These are phyloP conservation scores for Pseudocercospora cruenta DNA, from an alignment of 2,329 filamentous ascomycete genomes.

Conservation along the genomic window DNA sequence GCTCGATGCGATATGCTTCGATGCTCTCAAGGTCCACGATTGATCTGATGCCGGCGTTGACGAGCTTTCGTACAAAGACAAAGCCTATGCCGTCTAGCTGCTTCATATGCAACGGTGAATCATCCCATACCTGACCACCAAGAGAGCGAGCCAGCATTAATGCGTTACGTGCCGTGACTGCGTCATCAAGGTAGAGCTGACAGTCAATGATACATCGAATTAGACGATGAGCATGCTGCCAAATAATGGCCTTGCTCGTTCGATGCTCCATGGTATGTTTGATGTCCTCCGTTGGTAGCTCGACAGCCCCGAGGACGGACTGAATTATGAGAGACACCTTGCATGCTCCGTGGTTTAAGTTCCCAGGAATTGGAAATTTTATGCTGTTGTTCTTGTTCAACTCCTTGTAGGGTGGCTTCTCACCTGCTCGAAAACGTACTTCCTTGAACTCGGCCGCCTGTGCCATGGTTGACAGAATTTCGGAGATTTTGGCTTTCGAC, in stretches of 20 bases:
- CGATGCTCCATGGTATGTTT: slow-evolving; percentile 61
- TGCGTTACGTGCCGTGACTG: slow-evolving; percentile 67
- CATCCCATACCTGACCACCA: slow-evolving; percentile 78
- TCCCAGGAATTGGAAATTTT: slow-evolving; percentile 71
- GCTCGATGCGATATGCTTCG: slow-evolving; percentile 75
- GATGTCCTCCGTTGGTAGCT: slow-evolving; percentile 62
- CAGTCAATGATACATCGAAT: slow-evolving; percentile 78
- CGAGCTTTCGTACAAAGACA: slow-evolving; percentile 74
- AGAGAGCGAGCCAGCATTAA: slow-evolving; percentile 79
- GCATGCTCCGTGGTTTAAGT: slow-evolving; percentile 67
- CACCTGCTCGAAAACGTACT: slow-evolving; percentile 69
- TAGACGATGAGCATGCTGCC: slow-evolving; percentile 70
- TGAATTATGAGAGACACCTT: slow-evolving; percentile 82
- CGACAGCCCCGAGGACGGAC: slow-evolving; percentile 68
- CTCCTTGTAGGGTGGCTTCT: slow-evolving; percentile 70
- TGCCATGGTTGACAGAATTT: slow-evolving; percentile 68
- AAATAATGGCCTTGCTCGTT: slow-evolving; percentile 65
- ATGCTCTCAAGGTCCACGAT: slow-evolving; percentile 70
- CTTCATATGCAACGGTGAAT: slow-evolving; percentile 75
- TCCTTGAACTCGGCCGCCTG: slow-evolving; percentile 74
- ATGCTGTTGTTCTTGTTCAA: slow-evolving; percentile 72
- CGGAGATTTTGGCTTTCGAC: slow-evolving; percentile 62
- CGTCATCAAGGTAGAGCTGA: slow-evolving; percentile 65
- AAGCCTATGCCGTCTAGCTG: slow-evolving; percentile 80
- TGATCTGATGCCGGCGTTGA: slow-evolving; percentile 68